phyloP scores from a whole-genome alignment of 1,284 basidiomycete species.

The Xerocomus minutiporus region DNA sequence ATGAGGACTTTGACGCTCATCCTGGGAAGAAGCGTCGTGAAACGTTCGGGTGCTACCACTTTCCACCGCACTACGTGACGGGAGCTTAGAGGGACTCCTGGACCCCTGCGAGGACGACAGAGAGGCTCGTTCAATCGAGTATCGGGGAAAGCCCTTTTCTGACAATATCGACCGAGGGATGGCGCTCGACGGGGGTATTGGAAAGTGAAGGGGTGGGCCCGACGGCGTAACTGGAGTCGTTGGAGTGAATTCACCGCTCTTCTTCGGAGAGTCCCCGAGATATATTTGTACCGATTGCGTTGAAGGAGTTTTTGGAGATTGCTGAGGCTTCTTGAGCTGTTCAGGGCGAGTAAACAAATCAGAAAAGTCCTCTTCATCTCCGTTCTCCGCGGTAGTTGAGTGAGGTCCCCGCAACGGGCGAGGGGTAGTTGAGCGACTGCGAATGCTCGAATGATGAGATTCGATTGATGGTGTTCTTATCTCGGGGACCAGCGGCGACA shows the following conservation, averaged over 20 bases:
- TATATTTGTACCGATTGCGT: constrained; percentile 13
- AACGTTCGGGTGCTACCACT: constrained; percentile 5
- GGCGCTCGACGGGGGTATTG: constrained; percentile 28
- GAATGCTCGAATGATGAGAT: constrained; percentile 21
- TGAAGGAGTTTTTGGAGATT: constrained; percentile 15
- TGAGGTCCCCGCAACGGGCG: constrained; percentile 21
- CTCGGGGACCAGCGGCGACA: constrained; percentile 23
- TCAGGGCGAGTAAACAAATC: constrained; percentile 32
- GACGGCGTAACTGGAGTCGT: constrained; percentile 26
- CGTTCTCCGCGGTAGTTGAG: constrained; percentile 5
- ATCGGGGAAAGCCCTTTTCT: constrained; percentile 10
- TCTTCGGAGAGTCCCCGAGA: constrained; percentile 13
- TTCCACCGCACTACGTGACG: constrained; percentile 14
- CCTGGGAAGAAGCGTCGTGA: constrained; percentile 18
- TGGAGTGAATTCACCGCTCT: constrained; percentile 23
- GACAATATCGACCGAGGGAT: constrained; percentile 11
- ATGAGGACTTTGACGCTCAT: constrained; percentile 18
- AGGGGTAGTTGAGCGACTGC: constrained; percentile 32
- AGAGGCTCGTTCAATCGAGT: constrained; percentile 22
- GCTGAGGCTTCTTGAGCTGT: constrained; percentile 13
- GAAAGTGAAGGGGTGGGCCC: constrained; percentile 31
- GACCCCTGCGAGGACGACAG: constrained; percentile 25
- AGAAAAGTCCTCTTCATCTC: constrained; percentile 33
- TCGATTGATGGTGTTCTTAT: constrained; percentile 26
- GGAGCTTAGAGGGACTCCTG: constrained; percentile 13